These are phyloP conservation scores for Fusarium albosuccineum DNA, from an alignment of 2,329 filamentous ascomycete genomes.

Conservation along the genomic window DNA sequence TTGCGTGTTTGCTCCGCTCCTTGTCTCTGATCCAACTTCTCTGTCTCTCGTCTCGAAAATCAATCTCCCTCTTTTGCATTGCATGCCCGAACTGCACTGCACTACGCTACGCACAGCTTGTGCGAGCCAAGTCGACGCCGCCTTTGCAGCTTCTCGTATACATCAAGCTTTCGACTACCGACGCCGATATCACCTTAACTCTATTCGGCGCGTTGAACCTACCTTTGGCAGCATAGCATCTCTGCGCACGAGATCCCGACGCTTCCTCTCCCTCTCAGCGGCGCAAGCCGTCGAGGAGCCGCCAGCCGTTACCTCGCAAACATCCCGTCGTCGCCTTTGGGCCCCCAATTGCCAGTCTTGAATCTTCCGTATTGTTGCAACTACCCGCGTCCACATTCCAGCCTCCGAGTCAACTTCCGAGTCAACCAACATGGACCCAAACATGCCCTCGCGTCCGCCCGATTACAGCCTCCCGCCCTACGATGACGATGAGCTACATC, in stretches of 20 bases:
- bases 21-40: slow-evolving; percentile 18
- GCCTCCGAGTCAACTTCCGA: slow-evolving; percentile 36
- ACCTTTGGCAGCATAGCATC: background rate
- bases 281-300: slow-evolving; percentile 38
- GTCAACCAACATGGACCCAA: slow-evolving; percentile 61
- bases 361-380: slow-evolving; percentile 34
- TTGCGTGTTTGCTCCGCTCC: slow-evolving; percentile 11
- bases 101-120: background rate
- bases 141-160: slow-evolving; percentile 32
- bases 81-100: background rate
- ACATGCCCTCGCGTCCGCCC: slow-evolving; percentile 65
- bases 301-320: slow-evolving; percentile 7
- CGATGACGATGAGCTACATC: slow-evolving; percentile 63
- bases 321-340: slow-evolving; percentile 7
- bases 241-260: slow-evolving; percentile 1
- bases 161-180: slow-evolving; percentile 31
- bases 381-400: slow-evolving; percentile 48
- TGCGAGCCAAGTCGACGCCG: slow-evolving; percentile 16
- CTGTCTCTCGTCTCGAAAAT: slow-evolving; percentile 15
- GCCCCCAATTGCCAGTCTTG: slow-evolving; percentile 17
- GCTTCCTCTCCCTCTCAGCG: slow-evolving; percentile 24
- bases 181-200: slow-evolving; percentile 22
- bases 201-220: slow-evolving; percentile 1
- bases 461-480: slow-evolving; percentile 70
- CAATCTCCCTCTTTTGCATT: background rate